Evolutionary conservation across 2,329 filamentous ascomycete genomes (phyloP), one percentile per base, ranked within the genome.

Genomic region (Aspergillus ruber): DNA sequence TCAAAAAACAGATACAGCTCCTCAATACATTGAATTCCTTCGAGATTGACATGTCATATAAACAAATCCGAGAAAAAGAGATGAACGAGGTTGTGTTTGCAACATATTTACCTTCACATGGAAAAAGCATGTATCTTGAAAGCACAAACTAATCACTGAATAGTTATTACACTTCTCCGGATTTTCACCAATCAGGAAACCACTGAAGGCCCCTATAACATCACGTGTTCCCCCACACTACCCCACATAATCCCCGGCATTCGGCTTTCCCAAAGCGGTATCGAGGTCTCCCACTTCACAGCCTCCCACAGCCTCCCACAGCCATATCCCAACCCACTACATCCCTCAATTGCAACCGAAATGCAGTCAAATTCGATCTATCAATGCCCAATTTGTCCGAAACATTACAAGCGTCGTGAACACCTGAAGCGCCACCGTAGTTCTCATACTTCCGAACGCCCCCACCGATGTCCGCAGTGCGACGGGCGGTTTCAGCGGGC

Each of bases 351-450:
- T 17, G n/a, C 25, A 9, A 39, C 6, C 3, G 9, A 39, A 20
- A 39, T 39, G 36, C 15, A 39, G 10, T 35, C n/a, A 10, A 20
- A 18, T 39, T 18, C n/a, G 36, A 18, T 17, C 7, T 25, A 64
- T 46, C 59, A 60, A 42, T 69, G 66, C 46, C 52, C 57, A 4
- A 47, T 62, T 27, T 70, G 67, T 44, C 56, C 46, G 40, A 69
- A 65, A 47, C 56, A 56, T 6, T 70, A 69, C 57, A 69, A 68
- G 52, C 56, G 67, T 18, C 60, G 63, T 6, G 67, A 69, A 46
- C 67, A 70, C 49, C 52, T 70, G 3, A 59, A 64, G 39, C 66
- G 68, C 21, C 68, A 70, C 46, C 57, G 54, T 29, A 53, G 51
- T 35, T 60, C 66, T 6, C 67, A 70, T 50, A 62, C 58, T 3